Conservation (phyloP, 2,329 filamentous ascomycete species). For the Cordyceps javanica region DNA sequence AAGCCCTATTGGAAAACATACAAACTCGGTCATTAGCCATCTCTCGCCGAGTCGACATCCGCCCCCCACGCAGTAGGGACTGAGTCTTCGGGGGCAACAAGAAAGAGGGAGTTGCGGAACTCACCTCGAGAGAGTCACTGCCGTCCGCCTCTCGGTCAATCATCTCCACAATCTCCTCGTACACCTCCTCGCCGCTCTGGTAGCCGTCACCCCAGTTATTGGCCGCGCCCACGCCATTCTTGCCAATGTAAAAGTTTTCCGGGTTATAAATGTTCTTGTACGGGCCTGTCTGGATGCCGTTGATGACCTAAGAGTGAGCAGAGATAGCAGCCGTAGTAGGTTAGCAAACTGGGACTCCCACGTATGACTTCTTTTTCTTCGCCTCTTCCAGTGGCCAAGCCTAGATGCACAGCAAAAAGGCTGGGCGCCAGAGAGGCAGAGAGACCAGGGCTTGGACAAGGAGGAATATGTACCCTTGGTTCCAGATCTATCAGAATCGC, state of each 20-base stretch:
- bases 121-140: slow-evolving; percentile 87
- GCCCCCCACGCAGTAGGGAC: too few species aligned
- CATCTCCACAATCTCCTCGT: slow-evolving; percentile 99
- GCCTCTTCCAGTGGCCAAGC: neutral
- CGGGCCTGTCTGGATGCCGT: slow-evolving; percentile 84
- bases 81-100: too few species aligned
- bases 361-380: neutral
- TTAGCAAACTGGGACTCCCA: neutral
- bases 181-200: slow-evolving; percentile 81
- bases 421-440: neutral
- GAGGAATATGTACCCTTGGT: slow-evolving; percentile 56
- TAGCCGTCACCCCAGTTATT: slow-evolving; percentile 99
- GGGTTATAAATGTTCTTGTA: slow-evolving; percentile 99
- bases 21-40: too few species aligned
- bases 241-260: slow-evolving; percentile 96
- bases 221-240: slow-evolving; percentile 86
- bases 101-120: slow-evolving; percentile 6
- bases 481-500: slow-evolving; percentile 94
- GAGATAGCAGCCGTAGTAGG: neutral
- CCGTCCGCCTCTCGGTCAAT: slow-evolving; percentile 97
- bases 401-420: neutral
- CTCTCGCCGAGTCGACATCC: too few species aligned
- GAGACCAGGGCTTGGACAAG: neutral
- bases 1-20: too few species aligned
- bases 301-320: slow-evolving; percentile 76